Conservation (phyloP, 2,329 filamentous ascomycete species). For the Alternaria sp. region DNA sequence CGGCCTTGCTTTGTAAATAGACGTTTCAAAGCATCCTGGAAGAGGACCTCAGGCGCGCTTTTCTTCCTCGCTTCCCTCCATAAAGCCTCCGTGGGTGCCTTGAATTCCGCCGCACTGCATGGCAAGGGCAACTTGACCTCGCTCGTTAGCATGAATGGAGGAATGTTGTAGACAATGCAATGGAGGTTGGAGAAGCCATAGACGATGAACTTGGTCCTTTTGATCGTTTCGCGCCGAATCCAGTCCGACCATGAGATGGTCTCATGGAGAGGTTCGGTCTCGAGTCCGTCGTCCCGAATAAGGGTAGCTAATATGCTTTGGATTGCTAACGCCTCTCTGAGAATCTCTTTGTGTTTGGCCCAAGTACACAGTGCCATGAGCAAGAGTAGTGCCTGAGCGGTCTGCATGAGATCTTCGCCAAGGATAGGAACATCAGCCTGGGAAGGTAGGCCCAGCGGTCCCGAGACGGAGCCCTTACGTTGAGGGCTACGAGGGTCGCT, state of each 20-base stretch:
- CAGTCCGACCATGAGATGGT: constrained; percentile 63
- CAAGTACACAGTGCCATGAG: constrained; percentile 67
- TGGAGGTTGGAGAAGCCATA: constrained; percentile 67
- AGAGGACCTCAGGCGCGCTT: constrained; percentile 31
- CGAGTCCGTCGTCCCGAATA: constrained; percentile 61
- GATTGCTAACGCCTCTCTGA: constrained; percentile 64
- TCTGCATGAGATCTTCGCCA: constrained; percentile 61
- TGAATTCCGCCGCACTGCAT: constrained; percentile 62
- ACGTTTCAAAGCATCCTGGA: constrained; percentile 43
- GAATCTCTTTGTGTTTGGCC: constrained; percentile 63
- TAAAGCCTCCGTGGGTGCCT: constrained; percentile 57
- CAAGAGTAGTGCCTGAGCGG: constrained; percentile 68
- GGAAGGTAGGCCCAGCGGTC: constrained; percentile 37
- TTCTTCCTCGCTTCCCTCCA: constrained; percentile 54
- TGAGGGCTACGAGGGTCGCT: constrained; percentile 20
- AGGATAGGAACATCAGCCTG: constrained; percentile 20
- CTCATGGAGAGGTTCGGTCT: constrained; percentile 62
- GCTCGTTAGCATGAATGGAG: constrained; percentile 62
- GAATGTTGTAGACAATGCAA: constrained; percentile 67
- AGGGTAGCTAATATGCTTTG: constrained; percentile 64
- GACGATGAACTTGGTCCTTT: constrained; percentile 63
- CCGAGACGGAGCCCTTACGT: constrained; percentile 27
- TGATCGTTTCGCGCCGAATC: constrained; percentile 60
- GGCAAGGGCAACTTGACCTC: constrained; percentile 63
- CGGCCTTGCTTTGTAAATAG: constrained; percentile 43